Conservation (phyloP, 129 eudicot genomes). For the Arctium minus region DNA sequence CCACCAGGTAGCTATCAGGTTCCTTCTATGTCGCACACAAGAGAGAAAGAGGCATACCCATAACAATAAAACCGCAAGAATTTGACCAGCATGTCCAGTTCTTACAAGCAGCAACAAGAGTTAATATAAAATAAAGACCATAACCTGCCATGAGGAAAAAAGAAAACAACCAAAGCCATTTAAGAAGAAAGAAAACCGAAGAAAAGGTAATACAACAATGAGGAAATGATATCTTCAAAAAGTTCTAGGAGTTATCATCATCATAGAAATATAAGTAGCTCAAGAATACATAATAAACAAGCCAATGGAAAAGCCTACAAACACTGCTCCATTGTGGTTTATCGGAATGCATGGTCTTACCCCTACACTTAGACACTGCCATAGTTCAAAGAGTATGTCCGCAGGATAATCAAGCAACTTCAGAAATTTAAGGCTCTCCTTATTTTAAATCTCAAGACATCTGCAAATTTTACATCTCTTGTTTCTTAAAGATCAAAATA, state of each 20-base stretch:
- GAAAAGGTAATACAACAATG: neutral
- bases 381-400: neutral
- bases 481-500: neutral
- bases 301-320: neutral
- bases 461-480: neutral
- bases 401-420: neutral
- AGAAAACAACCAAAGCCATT: constrained; percentile 10
- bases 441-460: neutral
- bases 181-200: neutral
- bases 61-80: constrained; percentile 85
- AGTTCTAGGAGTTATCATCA: neutral
- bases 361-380: neutral
- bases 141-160: constrained; percentile 50
- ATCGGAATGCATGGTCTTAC: neutral
- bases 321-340: neutral
- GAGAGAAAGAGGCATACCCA: constrained; percentile 55
- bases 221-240: neutral
- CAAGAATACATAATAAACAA: neutral
- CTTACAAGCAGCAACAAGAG: constrained; percentile 81
- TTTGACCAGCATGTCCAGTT: constrained; percentile 89
- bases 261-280: neutral
- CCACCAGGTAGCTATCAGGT: neutral
- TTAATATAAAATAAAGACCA: constrained; percentile 64
- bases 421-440: neutral
- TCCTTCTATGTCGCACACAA: neutral